Conservation (phyloP, 805 yeast species). For the Wickerhamiella lipophila region DNA sequence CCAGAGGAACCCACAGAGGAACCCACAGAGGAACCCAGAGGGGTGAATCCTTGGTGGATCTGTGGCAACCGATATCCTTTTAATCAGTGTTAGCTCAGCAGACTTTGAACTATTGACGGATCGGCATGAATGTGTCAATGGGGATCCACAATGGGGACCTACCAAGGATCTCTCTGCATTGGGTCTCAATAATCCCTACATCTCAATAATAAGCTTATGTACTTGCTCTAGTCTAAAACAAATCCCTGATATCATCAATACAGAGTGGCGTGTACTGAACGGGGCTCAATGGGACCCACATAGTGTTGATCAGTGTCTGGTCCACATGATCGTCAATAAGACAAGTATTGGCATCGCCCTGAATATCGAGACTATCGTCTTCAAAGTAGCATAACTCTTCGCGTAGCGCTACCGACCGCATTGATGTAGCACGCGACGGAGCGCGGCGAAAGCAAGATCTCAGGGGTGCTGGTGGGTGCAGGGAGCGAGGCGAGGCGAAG, state of each 20-base stretch:
- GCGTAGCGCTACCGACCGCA: constrained; percentile 1
- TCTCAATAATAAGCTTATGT: not conserved
- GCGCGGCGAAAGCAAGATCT: not conserved
- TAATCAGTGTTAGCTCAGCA: too few relatives aligned
- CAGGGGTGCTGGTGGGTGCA: not conserved
- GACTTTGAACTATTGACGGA: not conserved
- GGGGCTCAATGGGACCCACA: constrained; percentile 8
- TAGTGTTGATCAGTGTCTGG: constrained; percentile 4
- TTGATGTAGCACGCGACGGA: not conserved
- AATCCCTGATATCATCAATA: not conserved
- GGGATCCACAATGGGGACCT: too few relatives aligned
- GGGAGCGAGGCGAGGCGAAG: not conserved
- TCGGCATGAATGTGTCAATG: too few relatives aligned
- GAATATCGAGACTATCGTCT: not conserved
- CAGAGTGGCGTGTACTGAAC: not conserved
- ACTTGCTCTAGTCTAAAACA: not conserved
- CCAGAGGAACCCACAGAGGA: too few relatives aligned
- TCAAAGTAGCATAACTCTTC: not conserved
- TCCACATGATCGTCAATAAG: not conserved
- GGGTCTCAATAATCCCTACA: too few relatives aligned
- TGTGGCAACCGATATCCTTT: too few relatives aligned
- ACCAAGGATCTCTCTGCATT: too few relatives aligned
- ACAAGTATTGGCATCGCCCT: not conserved
- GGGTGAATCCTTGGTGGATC: too few relatives aligned
- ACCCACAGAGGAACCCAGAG: too few relatives aligned